Conservation (phyloP, 169 alveolate species). For the Cytauxzoon felis region DNA sequence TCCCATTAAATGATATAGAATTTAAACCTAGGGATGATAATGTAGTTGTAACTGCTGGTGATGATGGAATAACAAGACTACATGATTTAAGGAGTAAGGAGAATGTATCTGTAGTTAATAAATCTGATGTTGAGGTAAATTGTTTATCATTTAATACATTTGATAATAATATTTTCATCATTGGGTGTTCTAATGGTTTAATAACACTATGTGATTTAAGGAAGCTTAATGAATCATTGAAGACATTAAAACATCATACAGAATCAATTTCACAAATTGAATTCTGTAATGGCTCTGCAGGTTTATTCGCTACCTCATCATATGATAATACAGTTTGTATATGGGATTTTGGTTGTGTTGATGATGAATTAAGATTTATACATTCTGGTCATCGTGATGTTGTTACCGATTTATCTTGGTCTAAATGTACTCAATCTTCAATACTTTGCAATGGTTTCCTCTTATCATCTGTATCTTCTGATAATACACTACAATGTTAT, state of each 20-base stretch:
- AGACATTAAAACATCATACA: conserved; percentile 61
- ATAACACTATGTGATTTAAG: conserved; percentile 70
- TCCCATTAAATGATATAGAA: conserved; percentile 14
- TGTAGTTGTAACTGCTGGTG: conserved; percentile 9
- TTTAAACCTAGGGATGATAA: not conserved
- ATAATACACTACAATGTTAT: conserved; percentile 54
- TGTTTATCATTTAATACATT: conserved; percentile 63
- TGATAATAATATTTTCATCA: conserved; percentile 43
- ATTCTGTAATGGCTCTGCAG: conserved; percentile 65
- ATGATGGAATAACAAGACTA: conserved; percentile 5
- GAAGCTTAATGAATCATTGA: conserved; percentile 31
- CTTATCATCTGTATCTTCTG: conserved; percentile 51
- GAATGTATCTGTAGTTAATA: conserved; percentile 27
- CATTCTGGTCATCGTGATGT: conserved; percentile 73
- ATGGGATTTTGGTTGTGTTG: conserved; percentile 64
- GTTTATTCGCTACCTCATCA: conserved; percentile 71
- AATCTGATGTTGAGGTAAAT: conserved; percentile 38
- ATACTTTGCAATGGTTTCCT: conserved; percentile 45
- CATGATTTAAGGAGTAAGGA: conserved; percentile 1
- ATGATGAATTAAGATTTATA: conserved; percentile 61
- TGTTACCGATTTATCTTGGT: conserved; percentile 71
- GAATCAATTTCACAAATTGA: conserved; percentile 66
- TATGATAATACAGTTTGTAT: conserved; percentile 68
- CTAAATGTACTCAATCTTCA: conserved; percentile 7
- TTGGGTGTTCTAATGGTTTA: conserved; percentile 62